Conservation (phyloP, 2,329 filamentous ascomycete genomes). For the Septoria linicola region DNA sequence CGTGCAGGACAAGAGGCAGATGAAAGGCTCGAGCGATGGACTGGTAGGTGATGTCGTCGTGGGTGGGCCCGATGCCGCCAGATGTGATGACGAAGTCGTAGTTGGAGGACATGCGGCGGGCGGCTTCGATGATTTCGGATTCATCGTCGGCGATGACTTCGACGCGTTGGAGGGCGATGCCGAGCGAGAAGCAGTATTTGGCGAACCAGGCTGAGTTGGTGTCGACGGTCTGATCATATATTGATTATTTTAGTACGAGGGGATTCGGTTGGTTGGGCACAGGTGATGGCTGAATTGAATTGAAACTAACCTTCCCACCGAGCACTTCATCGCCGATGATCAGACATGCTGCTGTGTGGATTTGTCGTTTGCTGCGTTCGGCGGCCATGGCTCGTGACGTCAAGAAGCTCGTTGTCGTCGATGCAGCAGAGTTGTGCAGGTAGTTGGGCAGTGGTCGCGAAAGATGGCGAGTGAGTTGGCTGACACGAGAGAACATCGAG, state of each 20-base stretch:
- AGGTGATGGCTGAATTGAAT: too few species aligned
- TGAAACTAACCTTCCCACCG: conserved; percentile 80
- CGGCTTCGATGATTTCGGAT: conserved; percentile 82
- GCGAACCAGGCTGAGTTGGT: conserved; percentile 66
- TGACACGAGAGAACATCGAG: conserved; percentile 74
- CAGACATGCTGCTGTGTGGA: conserved; percentile 86
- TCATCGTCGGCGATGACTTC: conserved; percentile 96
- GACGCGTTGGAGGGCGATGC: conserved; percentile 73
- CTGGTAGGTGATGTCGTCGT: conserved; percentile 96
- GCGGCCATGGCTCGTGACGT: conserved; percentile 47
- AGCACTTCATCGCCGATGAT: conserved; percentile 98
- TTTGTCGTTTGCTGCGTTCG: conserved; percentile 62
- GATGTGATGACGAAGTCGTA: conserved; percentile 97
- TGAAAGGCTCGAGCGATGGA: conserved; percentile 88
- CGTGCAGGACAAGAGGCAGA: conserved; percentile 73
- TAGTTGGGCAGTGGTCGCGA: conserved; percentile 61
- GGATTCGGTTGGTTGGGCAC: too few species aligned
- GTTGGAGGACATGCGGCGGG: conserved; percentile 77
- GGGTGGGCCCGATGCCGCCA: conserved; percentile 92
- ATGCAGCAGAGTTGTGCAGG: conserved; percentile 42
- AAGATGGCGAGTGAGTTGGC: conserved; percentile 71
- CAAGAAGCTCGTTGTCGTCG: conserved; percentile 43
- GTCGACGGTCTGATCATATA: conserved; percentile 56
- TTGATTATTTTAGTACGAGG: background rate
- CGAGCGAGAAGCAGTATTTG: conserved; percentile 65